Percentiles rank a stretch among this genome's conserved stretches.
Conservation (phyloP, 73 alveolate genomes). For the Paramecium caudatum region DNA sequence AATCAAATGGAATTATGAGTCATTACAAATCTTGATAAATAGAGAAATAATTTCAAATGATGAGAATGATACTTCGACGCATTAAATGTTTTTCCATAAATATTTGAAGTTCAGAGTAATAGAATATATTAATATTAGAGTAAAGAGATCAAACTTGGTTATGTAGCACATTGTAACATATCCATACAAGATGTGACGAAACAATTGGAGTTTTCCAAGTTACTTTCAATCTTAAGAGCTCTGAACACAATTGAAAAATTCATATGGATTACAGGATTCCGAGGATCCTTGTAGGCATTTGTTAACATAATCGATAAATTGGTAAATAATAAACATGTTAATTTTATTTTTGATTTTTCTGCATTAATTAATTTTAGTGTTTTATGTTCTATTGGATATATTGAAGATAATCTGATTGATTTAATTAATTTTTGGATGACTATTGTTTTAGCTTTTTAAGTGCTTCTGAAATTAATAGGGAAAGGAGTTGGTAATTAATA, state of each 20-base stretch:
- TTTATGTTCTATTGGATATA: conserved; percentile 1
- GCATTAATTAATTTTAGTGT: not conserved
- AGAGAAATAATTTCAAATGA: not conserved
- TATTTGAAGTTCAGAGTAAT: conserved; percentile 31
- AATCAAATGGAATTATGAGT: not conserved
- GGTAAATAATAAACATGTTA: not conserved
- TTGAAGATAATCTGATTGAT: not conserved
- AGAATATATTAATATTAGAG: not conserved
- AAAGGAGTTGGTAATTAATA: not conserved
- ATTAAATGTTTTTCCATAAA: not conserved
- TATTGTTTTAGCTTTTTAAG: not conserved
- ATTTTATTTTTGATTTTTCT: not conserved
- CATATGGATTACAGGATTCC: not conserved
- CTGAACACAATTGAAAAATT: not conserved
- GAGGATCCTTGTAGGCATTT: conserved; percentile 19
- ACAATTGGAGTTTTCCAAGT: too few species aligned
- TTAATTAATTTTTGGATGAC: conserved; percentile 28
- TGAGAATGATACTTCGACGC: not conserved
- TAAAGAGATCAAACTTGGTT: not conserved
- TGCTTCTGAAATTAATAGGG: not conserved
- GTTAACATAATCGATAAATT: not conserved
- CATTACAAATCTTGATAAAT: not conserved
- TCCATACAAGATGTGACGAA: not conserved
- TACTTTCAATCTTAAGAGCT: not conserved
- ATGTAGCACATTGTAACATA: not conserved